Conservation (phyloP, 2,329 filamentous ascomycete species). For the Parastagonospora nodorum region DNA sequence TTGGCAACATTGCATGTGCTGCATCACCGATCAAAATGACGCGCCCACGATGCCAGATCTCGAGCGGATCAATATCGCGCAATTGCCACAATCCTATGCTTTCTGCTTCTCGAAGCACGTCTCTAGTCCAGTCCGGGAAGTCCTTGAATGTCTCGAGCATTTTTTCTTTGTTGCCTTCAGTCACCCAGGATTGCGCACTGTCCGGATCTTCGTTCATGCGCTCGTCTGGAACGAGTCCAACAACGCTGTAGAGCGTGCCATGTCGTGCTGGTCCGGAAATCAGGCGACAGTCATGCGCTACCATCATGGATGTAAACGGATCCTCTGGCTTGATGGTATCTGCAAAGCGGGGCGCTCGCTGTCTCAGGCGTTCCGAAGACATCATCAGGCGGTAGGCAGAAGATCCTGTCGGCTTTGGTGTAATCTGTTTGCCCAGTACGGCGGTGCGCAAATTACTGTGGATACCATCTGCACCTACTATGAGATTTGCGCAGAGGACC, state of each 20-base stretch:
- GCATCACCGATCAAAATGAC: conserved; percentile 63
- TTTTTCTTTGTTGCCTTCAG: conserved; percentile 42
- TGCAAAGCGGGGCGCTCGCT: conserved; percentile 26
- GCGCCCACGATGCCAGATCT: conserved; percentile 52
- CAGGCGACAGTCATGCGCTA: conserved; percentile 50
- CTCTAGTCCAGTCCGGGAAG: conserved; percentile 50
- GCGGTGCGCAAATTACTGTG: conserved; percentile 34
- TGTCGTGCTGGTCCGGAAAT: conserved; percentile 54
- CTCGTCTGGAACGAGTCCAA: conserved; percentile 53
- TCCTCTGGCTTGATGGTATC: conserved; percentile 44
- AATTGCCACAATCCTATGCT: conserved; percentile 54
- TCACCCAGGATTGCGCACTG: conserved; percentile 49
- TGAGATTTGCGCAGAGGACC: conserved; percentile 51
- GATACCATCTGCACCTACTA: conserved; percentile 61
- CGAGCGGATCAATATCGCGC: conserved; percentile 51
- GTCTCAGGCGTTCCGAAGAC: conserved; percentile 23
- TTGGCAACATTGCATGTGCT: conserved; percentile 61
- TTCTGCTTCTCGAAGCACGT: conserved; percentile 36
- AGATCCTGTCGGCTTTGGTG: conserved; percentile 42
- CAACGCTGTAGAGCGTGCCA: conserved; percentile 50
- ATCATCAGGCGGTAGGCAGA: conserved; percentile 49
- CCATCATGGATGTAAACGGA: conserved; percentile 53
- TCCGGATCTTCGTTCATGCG: conserved; percentile 46
- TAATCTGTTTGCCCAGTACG: conserved; percentile 23
- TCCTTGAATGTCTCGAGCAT: conserved; percentile 49